These are phyloP conservation scores for Nemania sp. DNA, from an alignment of 2,329 filamentous ascomycete genomes.

Conservation along the genomic window DNA sequence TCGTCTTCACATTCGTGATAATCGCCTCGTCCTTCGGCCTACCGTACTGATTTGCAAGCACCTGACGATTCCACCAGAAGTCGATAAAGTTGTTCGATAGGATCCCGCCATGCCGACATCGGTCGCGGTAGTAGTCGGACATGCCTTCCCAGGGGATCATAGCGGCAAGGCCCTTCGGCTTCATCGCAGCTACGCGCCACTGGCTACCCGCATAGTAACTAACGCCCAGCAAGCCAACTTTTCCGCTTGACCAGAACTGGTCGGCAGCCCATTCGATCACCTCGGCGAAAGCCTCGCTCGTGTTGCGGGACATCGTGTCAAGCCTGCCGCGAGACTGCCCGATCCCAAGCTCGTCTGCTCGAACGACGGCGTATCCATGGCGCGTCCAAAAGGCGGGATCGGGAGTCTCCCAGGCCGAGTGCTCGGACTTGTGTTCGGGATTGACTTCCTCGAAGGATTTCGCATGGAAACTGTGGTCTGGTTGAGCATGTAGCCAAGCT, in stretches of 20 bases:
- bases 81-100: conserved; percentile 60
- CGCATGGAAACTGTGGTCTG: neutral
- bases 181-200: conserved; percentile 53
- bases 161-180: conserved; percentile 50
- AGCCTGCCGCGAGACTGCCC: conserved; percentile 52
- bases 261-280: conserved; percentile 54
- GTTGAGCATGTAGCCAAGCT: neutral
- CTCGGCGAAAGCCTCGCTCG: conserved; percentile 52
- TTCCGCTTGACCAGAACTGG: conserved; percentile 52
- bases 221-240: conserved; percentile 53
- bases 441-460: neutral
- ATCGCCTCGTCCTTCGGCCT: conserved; percentile 36
- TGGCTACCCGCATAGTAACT: conserved; percentile 53
- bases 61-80: conserved; percentile 70
- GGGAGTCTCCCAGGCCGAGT: conserved; percentile 63
- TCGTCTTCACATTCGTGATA: neutral
- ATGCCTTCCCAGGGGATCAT: conserved; percentile 58
- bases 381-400: conserved; percentile 60
- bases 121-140: conserved; percentile 59
- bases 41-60: conserved; percentile 69
- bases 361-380: conserved; percentile 58
- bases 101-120: conserved; percentile 65
- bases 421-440: conserved; percentile 54
- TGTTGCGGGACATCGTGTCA: conserved; percentile 53
- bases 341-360: conserved; percentile 53